A percentile compares a stretch with the other conserved stretches of the same genome.
These are phyloP conservation scores for Cochlearia excelsa DNA, from an alignment of 345 rosid genomes.

Conservation along the genomic window DNA sequence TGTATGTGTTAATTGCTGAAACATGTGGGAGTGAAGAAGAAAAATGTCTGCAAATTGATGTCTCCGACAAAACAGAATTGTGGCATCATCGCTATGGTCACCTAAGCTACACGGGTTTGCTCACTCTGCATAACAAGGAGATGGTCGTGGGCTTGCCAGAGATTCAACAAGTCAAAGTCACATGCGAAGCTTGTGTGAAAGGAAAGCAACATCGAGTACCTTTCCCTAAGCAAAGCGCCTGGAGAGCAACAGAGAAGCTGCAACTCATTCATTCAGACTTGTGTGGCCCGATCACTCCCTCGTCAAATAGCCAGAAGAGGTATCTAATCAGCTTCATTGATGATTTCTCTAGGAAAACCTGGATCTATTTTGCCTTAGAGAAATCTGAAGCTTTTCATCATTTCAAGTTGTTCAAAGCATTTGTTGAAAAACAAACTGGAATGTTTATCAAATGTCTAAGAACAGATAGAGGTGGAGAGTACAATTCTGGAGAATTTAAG, in stretches of 20 bases:
- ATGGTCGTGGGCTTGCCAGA: neutral
- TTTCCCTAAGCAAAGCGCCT: neutral
- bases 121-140: accelerated
- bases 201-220: neutral
- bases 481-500: neutral
- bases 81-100: neutral
- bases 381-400: neutral
- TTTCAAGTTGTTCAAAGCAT: neutral
- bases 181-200: neutral
- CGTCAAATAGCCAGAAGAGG: neutral
- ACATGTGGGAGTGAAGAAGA: neutral
- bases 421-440: neutral
- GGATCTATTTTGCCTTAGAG: neutral
- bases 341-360: neutral
- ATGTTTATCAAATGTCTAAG: neutral
- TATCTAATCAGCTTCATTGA: neutral
- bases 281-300: neutral
- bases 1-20: neutral
- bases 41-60: neutral
- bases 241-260: neutral
- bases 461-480: neutral
- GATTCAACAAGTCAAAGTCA: neutral
- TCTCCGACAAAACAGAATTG: neutral
- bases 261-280: conserved; percentile 1
- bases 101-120: neutral